phyloP scores from a whole-genome alignment of 176 grass and related monocot genomes.

The Triticum aestivum region IWGSC_CS_RefSeq_v2.1 NC_057811.1:41580831-41581330 shows the following conservation, averaged over 20 bases:
- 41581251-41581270: slow-evolving; percentile 34
- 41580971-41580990: not conserved
- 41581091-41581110: not conserved
- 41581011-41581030: not conserved
- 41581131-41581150: slow-evolving; percentile 47
- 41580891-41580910: not conserved
- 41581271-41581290: slow-evolving; percentile 46
- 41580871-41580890: not conserved
- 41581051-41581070: not conserved
- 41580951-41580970: not conserved
- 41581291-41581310: slow-evolving; percentile 39
- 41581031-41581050: not conserved
- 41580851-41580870: not conserved
- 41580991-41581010: not conserved
- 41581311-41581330: not conserved
- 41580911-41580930: not conserved
- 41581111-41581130: not conserved
- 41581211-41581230: slow-evolving; percentile 60
- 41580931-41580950: not conserved
- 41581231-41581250: slow-evolving; percentile 43
- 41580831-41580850: not conserved
- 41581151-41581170: slow-evolving; percentile 57
- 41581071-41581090: not conserved
- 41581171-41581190: slow-evolving; percentile 47
- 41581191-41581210: slow-evolving; percentile 79